Base-by-base conservation (phyloP, 176 grass and related monocot genomes). In the Oryza rufipogon region DNA sequence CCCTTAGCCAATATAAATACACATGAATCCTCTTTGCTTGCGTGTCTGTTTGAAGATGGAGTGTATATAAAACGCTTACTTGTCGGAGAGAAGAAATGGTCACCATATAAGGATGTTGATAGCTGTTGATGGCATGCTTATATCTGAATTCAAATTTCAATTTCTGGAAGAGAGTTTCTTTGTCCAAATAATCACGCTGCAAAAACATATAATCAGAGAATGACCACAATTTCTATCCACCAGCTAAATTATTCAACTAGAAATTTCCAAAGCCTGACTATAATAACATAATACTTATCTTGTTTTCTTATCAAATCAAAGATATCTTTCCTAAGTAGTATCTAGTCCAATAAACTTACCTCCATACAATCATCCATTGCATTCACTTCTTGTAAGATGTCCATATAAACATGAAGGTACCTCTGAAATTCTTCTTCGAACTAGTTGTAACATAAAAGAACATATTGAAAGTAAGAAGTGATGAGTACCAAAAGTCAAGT, bases 341-440 rank as follows among this genome's bases (percentile, higher is more conserved):
- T 10, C 45, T 47, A 9, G 9, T 47, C 2, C 9, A 47, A 47
- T 47, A 47, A 47, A 47, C 45, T 47, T 79, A 79, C 76, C 38
- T 46, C 61, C 28, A 11, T 66, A 12, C 14, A 30, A 10, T 64
- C 39, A 5, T 83, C 70, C 56, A 83, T 83, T n/a, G 70, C 69
- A 48, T 83, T 56, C 39, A 74, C 70, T 65, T 83, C 70, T 12
- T 74, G 28, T 39, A 83, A 65, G 25, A 74, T 83, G 44, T 65
- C 56, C 64, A 83, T 73, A 74, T 83, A 83, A 64, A 46, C 19
- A 9, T 54, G 70, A 73, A 74, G 38, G 25, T 65, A 83, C 46
- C 80, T 83, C n/a, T 36, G 26, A 74, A 83, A 64, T 83, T 83
- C 80, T 47, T 83, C 80, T 83, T 83, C 70, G 32, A 83, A 83